Conservation (phyloP, 169 alveolate species). For the Eimeria falciformis region DNA sequence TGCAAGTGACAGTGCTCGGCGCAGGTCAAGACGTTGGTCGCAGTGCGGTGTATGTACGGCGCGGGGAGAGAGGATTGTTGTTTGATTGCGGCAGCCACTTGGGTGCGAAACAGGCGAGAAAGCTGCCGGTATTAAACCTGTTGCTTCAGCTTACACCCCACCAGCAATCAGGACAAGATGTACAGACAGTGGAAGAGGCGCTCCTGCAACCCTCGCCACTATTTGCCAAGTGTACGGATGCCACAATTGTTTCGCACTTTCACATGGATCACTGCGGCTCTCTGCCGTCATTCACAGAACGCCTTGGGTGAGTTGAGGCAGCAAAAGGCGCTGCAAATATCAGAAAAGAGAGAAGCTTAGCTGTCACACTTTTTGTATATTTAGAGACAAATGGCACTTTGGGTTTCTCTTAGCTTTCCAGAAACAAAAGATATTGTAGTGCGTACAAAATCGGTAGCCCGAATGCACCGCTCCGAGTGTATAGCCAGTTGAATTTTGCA, state of each 20-base stretch:
- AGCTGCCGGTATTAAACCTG: constrained; percentile 95
- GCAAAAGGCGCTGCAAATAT: too few species aligned
- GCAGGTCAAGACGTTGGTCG: constrained; percentile 99
- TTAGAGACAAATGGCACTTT: too few species aligned
- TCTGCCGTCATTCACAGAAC: constrained; percentile 98
- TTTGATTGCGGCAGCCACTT: constrained; percentile 98
- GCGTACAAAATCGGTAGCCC: too few species aligned
- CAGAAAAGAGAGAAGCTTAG: too few species aligned
- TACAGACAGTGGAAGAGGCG: constrained; percentile 91
- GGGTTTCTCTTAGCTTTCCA: too few species aligned
- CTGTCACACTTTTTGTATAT: too few species aligned
- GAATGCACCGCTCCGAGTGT: too few species aligned
- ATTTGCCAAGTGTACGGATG: constrained; percentile 77
- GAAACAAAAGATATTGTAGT: too few species aligned
- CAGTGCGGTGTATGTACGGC: constrained; percentile 95
- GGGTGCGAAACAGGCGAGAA: constrained; percentile 95
- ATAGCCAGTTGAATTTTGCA: too few species aligned
- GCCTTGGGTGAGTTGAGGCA: constrained; percentile 84
- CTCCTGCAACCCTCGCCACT: constrained; percentile 97
- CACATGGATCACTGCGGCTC: constrained; percentile 99
- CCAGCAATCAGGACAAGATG: not conserved
- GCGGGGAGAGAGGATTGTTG: constrained; percentile 94
- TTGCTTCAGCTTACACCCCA: constrained; percentile 68
- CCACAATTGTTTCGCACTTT: constrained; percentile 91
- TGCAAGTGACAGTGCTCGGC: constrained; percentile 93